A percentile compares a stretch with the other conserved stretches of the same genome.
Evolutionary conservation across 1,139 yeast species (phyloP).

Genomic region (Pichia sp.): DNA sequence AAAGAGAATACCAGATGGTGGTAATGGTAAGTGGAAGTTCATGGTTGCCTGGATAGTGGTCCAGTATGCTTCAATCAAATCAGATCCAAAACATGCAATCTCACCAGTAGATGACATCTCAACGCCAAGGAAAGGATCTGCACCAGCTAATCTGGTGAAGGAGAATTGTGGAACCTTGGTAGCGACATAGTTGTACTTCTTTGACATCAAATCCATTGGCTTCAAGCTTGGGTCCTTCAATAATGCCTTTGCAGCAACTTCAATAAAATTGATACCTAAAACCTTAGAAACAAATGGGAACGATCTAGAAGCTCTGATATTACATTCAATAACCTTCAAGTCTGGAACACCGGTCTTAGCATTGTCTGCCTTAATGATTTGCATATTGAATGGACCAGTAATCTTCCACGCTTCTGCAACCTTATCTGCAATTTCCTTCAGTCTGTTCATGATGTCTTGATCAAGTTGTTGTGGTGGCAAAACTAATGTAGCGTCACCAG

Average conservation of each 20-base stretch:
- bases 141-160: slow-evolving; percentile 96
- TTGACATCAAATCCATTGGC: slow-evolving; percentile 63
- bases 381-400: slow-evolving; percentile 98
- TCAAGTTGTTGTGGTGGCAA: slow-evolving; percentile 81
- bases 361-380: slow-evolving; percentile 64
- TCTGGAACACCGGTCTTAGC: slow-evolving; percentile 40
- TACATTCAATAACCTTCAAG: slow-evolving; percentile 93
- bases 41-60: slow-evolving; percentile 92
- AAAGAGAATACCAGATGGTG: slow-evolving; percentile 82
- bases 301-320: slow-evolving; percentile 96
- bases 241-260: slow-evolving; percentile 85
- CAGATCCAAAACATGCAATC: slow-evolving; percentile 90
- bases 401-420: slow-evolving; percentile 94
- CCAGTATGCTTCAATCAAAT: slow-evolving; percentile 91
- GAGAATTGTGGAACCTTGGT: slow-evolving; percentile 98
- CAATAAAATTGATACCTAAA: slow-evolving; percentile 87
- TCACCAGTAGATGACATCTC: slow-evolving; percentile 99
- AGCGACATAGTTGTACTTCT: slow-evolving; percentile 70
- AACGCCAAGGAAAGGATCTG: slow-evolving; percentile 97
- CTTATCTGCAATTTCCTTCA: slow-evolving; percentile 79
- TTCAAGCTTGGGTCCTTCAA: slow-evolving; percentile 64
- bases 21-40: slow-evolving; percentile 91
- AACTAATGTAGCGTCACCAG: slow-evolving; percentile 96
- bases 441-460: slow-evolving; percentile 50
- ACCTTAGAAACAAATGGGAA: slow-evolving; percentile 99